phyloP scores from a whole-genome alignment of 306 rosid genomes.

The Quercus wislizeni region DNA sequence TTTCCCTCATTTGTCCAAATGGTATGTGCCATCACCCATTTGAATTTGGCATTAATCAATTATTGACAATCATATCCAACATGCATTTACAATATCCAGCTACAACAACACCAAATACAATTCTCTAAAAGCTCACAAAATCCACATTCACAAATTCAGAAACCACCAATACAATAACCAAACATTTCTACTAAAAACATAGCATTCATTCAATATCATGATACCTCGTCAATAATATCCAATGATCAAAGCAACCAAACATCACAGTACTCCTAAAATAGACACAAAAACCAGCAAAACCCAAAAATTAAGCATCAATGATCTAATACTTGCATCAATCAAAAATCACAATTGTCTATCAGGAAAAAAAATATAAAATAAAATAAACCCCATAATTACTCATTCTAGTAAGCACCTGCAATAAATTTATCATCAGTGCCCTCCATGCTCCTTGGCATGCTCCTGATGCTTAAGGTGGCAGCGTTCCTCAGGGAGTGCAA shows the following conservation, averaged over 20 bases:
- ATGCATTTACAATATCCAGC: too few relatives aligned
- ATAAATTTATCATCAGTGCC: constrained; percentile 35
- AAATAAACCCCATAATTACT: background rate
- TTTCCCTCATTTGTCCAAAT: too few relatives aligned
- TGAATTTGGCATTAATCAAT: too few relatives aligned
- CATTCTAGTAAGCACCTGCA: constrained; percentile 12
- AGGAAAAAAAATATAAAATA: background rate
- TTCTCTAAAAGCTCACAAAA: too few relatives aligned
- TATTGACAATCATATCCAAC: too few relatives aligned
- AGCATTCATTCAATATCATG: background rate
- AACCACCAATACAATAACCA: background rate
- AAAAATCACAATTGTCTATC: background rate
- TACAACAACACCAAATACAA: too few relatives aligned
- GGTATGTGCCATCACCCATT: too few relatives aligned
- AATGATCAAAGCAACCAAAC: background rate
- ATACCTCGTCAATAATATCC: background rate
- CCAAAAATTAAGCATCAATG: background rate
- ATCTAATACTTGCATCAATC: background rate
- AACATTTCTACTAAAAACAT: background rate
- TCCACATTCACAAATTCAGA: too few relatives aligned
- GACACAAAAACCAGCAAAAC: background rate
- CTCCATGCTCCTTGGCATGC: constrained; percentile 56
- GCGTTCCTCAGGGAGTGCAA: constrained; percentile 77
- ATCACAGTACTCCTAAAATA: background rate
- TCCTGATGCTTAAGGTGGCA: constrained; percentile 73